Percentiles rank a stretch among this genome's conserved stretches.
These are phyloP conservation scores for Kodamaea jinghongensis DNA, from an alignment of 805 yeast species.

Conservation along the genomic window DNA sequence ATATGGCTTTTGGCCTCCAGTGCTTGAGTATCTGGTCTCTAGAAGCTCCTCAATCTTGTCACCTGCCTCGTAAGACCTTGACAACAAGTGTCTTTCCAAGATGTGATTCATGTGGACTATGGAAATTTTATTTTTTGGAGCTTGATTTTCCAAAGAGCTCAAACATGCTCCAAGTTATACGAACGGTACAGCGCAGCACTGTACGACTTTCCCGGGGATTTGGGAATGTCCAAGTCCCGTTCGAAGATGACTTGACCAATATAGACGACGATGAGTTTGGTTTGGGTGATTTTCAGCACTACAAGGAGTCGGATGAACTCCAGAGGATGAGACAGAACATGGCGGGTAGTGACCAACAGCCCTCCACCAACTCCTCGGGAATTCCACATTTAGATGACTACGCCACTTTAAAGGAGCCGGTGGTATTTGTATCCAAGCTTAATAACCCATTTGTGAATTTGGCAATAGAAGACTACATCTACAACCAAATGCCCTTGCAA, in stretches of 20 bases:
- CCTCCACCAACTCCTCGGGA: not conserved
- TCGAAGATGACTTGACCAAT: constrained; percentile 36
- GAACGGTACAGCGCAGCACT: not conserved
- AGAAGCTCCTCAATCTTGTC: constrained; percentile 40
- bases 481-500: constrained; percentile 55
- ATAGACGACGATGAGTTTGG: constrained; percentile 35
- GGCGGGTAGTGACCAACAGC: not conserved
- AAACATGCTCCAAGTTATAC: not conserved
- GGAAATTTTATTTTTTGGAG: no score
- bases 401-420: constrained; percentile 31
- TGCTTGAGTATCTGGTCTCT: constrained; percentile 43
- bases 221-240: constrained; percentile 29
- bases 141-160: not conserved
- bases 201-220: constrained; percentile 4
- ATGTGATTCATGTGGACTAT: constrained; percentile 27
- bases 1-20: constrained; percentile 47
- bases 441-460: constrained; percentile 71
- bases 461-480: constrained; percentile 79
- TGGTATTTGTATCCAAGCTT: constrained; percentile 56
- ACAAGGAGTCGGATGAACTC: constrained; percentile 30
- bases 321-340: constrained; percentile 15
- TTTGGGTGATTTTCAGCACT: constrained; percentile 38
- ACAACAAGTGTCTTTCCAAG: constrained; percentile 46
- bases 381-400: constrained; percentile 4
- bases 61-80: constrained; percentile 41